These are phyloP conservation scores for Phytophthora vignae DNA, from an alignment of 352 stramenopile species.

Conservation along the genomic window DNA sequence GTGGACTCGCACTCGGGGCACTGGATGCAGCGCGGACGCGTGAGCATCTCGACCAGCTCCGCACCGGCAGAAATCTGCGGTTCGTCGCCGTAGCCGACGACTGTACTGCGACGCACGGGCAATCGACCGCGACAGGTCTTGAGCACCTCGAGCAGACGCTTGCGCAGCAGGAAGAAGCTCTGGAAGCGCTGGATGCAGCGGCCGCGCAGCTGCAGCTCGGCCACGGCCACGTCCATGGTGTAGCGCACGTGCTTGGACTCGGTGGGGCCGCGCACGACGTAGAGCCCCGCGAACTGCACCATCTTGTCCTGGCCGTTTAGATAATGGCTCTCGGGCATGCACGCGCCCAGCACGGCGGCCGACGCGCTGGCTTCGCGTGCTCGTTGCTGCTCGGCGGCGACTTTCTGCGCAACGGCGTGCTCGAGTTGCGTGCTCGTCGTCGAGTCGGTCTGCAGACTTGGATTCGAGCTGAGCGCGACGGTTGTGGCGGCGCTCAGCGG, in stretches of 20 bases:
- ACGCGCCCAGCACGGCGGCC: constrained; percentile 32
- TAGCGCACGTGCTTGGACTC: constrained; percentile 66
- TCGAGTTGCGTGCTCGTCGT: constrained; percentile 35
- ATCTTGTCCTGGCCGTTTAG: constrained; percentile 44
- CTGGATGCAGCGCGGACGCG: constrained; percentile 30
- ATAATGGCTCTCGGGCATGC: constrained; percentile 43
- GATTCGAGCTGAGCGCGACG: constrained; percentile 28
- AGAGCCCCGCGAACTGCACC: constrained; percentile 61
- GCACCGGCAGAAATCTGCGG: constrained; percentile 27
- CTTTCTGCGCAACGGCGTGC: constrained; percentile 34
- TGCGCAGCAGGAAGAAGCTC: constrained; percentile 62
- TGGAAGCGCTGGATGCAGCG: constrained; percentile 67
- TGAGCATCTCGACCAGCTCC: constrained; percentile 39
- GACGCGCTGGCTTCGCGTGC: constrained; percentile 33
- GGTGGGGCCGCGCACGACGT: constrained; percentile 62
- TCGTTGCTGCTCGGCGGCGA: constrained; percentile 16
- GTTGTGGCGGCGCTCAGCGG: constrained; percentile 32
- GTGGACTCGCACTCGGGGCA: constrained; percentile 52
- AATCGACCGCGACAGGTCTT: constrained; percentile 51
- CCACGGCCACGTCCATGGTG: constrained; percentile 63
- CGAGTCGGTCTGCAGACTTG: constrained; percentile 34
- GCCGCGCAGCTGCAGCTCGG: constrained; percentile 54
- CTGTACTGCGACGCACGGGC: constrained; percentile 22
- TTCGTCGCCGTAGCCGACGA: constrained; percentile 12
- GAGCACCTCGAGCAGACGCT: constrained; percentile 52